Evolutionary conservation across 2,329 filamentous ascomycete species (phyloP), one percentile per base, ranked within the genome.

Genomic region (Calonectria henricotiae): DNA sequence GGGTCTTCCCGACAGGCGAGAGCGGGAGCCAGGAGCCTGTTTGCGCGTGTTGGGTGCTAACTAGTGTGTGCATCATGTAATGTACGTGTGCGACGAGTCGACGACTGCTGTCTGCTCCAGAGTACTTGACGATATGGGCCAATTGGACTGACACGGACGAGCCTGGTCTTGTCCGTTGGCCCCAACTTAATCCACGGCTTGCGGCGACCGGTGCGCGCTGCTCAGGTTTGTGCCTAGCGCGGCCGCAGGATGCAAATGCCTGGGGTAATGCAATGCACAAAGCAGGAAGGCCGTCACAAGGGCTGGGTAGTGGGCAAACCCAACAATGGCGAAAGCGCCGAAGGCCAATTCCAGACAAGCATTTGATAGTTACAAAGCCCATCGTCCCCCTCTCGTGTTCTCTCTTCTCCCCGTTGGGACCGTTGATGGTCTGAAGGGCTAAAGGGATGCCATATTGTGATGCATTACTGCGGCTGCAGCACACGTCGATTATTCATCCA

Each of bases 191-290:
- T 30, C 27, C 30, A 23, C n/a, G 35, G 46, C 8, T 20, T 65
- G 62, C 25, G 35, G 37, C 30, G 23, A 25, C 37, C 35, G 47
- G 62, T 20, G 47, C 62, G 39, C 58, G 49, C 49, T 37, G 63
- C 51, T 47, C 27, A 58, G 39, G 32, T 32, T 27, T 27, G 39
- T 37, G 39, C 12, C 39, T 66, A 66, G 63, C 41, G 39, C 17
- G 47, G 37, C 63, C 63, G 37, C 63, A 9, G 37, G 49, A 47
- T 58, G 39, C 55, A 61, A n/a, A 61, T 61, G 37, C 39, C 39
- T 32, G 51, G 35, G 39, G 51, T 39, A 58, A 58, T 39, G 51
- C 51, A 58, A 39, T 58, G 51, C 32, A 58, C 51, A 58, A 37
- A 11, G 4, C 15, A 58, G 25, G 12, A 51, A 6, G 27, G 47